Evolutionary conservation across 192 early-diverging fungal genomes (phyloP).

Genomic region (Umbelopsis ramanniana): DNA sequence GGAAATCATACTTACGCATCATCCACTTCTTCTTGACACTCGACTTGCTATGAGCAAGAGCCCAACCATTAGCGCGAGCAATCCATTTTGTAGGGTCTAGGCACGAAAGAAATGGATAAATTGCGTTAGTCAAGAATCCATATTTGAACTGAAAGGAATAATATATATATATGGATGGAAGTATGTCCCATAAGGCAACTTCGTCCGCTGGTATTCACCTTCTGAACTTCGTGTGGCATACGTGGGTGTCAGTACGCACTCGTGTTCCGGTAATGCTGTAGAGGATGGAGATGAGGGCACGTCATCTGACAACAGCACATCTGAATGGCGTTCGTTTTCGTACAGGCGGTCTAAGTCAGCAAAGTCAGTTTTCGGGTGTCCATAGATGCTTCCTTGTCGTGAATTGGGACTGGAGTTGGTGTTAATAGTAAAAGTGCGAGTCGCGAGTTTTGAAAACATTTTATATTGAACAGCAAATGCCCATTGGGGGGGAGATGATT

Average conservation of each 20-base stretch:
- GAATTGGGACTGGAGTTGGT: not conserved
- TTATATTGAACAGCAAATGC: not conserved
- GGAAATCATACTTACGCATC: slow-evolving; percentile 31
- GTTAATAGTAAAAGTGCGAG: slow-evolving; percentile 11
- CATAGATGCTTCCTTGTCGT: slow-evolving; percentile 1
- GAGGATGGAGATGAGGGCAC: not conserved
- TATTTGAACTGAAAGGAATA: not conserved
- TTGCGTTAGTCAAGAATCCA: not conserved
- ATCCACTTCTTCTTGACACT: slow-evolving; percentile 33
- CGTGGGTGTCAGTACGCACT: slow-evolving; percentile 55
- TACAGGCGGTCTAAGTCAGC: slow-evolving; percentile 7
- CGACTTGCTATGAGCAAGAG: slow-evolving; percentile 35
- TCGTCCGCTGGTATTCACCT: slow-evolving; percentile 18
- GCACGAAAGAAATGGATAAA: not conserved
- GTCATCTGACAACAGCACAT: slow-evolving; percentile 17
- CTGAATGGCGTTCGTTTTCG: slow-evolving; percentile 5
- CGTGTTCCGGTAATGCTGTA: not conserved
- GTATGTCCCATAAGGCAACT: not conserved
- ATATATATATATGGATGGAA: not conserved
- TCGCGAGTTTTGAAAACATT: slow-evolving; percentile 8
- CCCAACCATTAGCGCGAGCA: slow-evolving; percentile 39
- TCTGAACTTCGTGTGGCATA: slow-evolving; percentile 45
- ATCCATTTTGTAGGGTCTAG: slow-evolving; percentile 36
- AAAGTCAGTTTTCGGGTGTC: not conserved
- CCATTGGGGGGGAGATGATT: not conserved